Evolutionary conservation across 2,329 filamentous ascomycete genomes (phyloP).

Genomic region (Orbilia brochopaga): DNA sequence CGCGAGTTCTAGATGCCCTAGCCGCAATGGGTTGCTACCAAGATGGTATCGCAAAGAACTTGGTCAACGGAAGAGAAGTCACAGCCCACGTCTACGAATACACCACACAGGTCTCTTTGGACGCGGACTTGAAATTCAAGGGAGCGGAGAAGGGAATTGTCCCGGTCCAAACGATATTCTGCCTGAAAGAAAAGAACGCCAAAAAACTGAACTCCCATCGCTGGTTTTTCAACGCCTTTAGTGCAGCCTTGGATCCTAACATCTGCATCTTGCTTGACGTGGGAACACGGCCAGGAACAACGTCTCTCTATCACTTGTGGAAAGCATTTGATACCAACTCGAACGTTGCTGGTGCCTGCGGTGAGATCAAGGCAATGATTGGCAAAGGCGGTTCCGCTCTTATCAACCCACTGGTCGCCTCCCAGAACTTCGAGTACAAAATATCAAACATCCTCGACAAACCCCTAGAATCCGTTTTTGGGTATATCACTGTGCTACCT

Average conservation of each 20-base stretch:
- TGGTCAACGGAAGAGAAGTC: slow-evolving; percentile 93
- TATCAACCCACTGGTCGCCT: slow-evolving; percentile 91
- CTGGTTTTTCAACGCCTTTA: slow-evolving; percentile 99
- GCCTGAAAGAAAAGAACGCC: slow-evolving; percentile 94
- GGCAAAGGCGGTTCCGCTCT: slow-evolving; percentile 81
- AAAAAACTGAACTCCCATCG: slow-evolving; percentile 98
- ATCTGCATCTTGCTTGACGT: slow-evolving; percentile 97
- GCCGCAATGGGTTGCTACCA: slow-evolving; percentile 98
- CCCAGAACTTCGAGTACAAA: slow-evolving; percentile 99
- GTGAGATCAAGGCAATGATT: slow-evolving; percentile 97
- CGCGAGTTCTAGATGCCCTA: slow-evolving; percentile 87
- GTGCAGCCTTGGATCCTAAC: slow-evolving; percentile 87
- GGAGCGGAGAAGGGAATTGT: slow-evolving; percentile 98
- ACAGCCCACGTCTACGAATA: slow-evolving; percentile 98
- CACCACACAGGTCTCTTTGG: slow-evolving; percentile 94
- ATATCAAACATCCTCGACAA: slow-evolving; percentile 99
- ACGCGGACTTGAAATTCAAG: slow-evolving; percentile 96
- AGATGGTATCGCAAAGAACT: slow-evolving; percentile 97
- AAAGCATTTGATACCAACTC: slow-evolving; percentile 98
- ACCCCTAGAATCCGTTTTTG: slow-evolving; percentile 93
- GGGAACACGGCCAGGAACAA: slow-evolving; percentile 86
- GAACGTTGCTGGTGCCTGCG: slow-evolving; percentile 93
- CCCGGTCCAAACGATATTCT: slow-evolving; percentile 97
- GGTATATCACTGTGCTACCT: slow-evolving; percentile 97
- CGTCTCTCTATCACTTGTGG: slow-evolving; percentile 96